Evolutionary conservation across 129 eudicot genomes (phyloP).

Genomic region (Dittrichia graveolens): DNA sequence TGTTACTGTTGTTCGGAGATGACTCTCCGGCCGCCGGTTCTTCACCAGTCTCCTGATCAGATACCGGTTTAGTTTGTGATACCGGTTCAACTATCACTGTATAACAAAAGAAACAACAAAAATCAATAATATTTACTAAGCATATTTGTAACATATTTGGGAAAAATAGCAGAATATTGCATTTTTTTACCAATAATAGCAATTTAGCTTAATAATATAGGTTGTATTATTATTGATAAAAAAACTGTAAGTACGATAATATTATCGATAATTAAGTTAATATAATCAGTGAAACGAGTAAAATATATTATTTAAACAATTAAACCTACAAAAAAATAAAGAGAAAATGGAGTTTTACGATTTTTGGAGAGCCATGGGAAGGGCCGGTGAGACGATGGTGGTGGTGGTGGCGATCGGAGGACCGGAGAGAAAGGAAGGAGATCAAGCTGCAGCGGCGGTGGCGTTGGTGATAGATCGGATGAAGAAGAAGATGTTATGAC

Average conservation of each 20-base stretch:
- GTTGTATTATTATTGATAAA: no score
- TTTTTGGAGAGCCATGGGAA: constrained; percentile 76
- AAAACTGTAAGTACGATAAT: no score
- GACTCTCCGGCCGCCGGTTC: constrained; percentile 50
- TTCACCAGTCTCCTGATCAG: constrained; percentile 49
- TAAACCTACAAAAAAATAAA: neutral
- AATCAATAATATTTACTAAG: neutral
- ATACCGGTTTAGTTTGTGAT: constrained; percentile 36
- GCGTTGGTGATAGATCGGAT: constrained; percentile 46
- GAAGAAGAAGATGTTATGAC: constrained; percentile 16
- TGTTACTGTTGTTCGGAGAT: constrained; percentile 66
- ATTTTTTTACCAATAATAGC: neutral
- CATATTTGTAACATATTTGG: no score
- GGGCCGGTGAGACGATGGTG: constrained; percentile 43
- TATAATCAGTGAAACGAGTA: neutral
- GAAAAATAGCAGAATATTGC: neutral
- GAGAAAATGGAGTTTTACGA: constrained; percentile 32
- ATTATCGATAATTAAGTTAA: no score
- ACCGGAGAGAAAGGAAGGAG: constrained; percentile 84
- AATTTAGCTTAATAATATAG: no score
- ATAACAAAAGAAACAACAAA: neutral
- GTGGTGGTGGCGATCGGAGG: constrained; percentile 40
- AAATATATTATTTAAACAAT: neutral
- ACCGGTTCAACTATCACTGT: constrained; percentile 51
- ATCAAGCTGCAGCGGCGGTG: constrained; percentile 68